These are phyloP conservation scores for Naganishia friedmannii DNA, from an alignment of 768 basidiomycete genomes.

Conservation along the genomic window DNA sequence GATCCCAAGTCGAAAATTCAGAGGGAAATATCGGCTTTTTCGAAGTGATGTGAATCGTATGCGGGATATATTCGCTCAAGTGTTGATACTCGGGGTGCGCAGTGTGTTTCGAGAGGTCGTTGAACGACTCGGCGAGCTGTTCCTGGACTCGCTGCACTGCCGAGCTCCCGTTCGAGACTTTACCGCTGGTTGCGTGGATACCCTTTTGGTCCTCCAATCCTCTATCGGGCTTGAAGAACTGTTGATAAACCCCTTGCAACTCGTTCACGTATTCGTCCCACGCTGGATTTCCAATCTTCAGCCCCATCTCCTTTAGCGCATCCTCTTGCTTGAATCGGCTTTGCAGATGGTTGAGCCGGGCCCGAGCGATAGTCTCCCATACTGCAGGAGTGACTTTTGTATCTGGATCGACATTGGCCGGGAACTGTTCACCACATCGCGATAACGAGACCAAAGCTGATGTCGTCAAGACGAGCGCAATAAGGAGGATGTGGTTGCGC, in stretches of 20 bases:
- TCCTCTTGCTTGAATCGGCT: background rate
- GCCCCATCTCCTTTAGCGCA: background rate
- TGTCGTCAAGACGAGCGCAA: too few relatives aligned
- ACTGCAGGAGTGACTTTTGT: too few relatives aligned
- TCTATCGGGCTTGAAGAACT: conserved; percentile 1
- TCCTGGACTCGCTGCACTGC: background rate
- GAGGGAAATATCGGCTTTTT: conserved; percentile 29
- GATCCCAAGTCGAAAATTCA: conserved; percentile 36
- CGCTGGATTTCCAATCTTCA: conserved; percentile 8
- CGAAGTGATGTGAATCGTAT: conserved; percentile 36
- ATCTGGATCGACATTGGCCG: too few relatives aligned
- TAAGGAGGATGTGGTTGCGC: too few relatives aligned
- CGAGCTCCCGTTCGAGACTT: background rate
- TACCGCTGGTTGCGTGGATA: background rate
- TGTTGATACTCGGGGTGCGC: background rate
- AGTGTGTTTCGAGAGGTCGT: background rate
- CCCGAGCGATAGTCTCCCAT: background rate
- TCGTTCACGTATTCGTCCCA: conserved; percentile 6
- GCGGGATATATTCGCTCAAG: conserved; percentile 25
- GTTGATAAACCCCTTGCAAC: background rate
- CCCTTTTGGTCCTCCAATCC: too few relatives aligned
- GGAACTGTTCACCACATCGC: too few relatives aligned
- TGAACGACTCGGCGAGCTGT: background rate
- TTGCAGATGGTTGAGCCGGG: background rate
- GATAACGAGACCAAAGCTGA: too few relatives aligned